A percentile compares a stretch with the other conserved stretches of the same genome.
These are phyloP conservation scores for Ophiostoma sp. DNA, from an alignment of 2,329 filamentous ascomycete species.

Conservation along the genomic window DNA sequence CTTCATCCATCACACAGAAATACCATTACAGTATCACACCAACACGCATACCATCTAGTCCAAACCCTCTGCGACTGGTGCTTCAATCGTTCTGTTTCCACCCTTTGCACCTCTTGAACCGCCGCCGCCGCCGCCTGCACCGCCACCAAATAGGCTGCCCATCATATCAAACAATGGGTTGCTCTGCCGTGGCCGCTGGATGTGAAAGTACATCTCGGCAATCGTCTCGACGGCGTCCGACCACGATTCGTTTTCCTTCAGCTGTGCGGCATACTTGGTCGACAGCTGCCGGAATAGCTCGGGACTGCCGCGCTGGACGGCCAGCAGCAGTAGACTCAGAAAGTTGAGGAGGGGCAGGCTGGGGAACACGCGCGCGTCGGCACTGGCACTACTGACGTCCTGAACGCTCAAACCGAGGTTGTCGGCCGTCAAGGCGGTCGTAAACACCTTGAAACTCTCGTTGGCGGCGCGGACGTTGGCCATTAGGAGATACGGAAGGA, in stretches of 20 bases:
- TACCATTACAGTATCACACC: background rate
- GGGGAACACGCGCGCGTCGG: conserved; percentile 80
- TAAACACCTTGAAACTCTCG: conserved; percentile 76
- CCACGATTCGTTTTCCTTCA: conserved; percentile 78
- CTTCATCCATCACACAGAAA: background rate
- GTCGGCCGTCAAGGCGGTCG: conserved; percentile 60
- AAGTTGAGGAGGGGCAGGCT: conserved; percentile 95
- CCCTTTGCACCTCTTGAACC: conserved; percentile 34
- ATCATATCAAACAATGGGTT: conserved; percentile 98
- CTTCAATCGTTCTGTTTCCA: conserved; percentile 46
- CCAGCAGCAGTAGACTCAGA: conserved; percentile 77
- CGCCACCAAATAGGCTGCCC: conserved; percentile 86
- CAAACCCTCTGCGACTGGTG: conserved; percentile 59
- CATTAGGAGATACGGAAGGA: conserved; percentile 86
- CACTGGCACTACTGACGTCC: conserved; percentile 71
- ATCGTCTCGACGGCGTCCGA: conserved; percentile 80
- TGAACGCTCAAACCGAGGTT: conserved; percentile 67
- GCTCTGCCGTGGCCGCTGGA: conserved; percentile 81
- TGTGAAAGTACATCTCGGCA: conserved; percentile 95
- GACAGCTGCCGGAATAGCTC: conserved; percentile 81
- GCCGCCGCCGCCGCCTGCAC: conserved; percentile 48
- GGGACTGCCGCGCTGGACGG: conserved; percentile 74
- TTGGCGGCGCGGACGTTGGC: conserved; percentile 91
- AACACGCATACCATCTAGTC: conserved; percentile 47
- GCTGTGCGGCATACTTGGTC: conserved; percentile 74